Base-by-base conservation (phyloP, 2,329 filamentous ascomycete species). In the Clarireedia hainanense region DNA sequence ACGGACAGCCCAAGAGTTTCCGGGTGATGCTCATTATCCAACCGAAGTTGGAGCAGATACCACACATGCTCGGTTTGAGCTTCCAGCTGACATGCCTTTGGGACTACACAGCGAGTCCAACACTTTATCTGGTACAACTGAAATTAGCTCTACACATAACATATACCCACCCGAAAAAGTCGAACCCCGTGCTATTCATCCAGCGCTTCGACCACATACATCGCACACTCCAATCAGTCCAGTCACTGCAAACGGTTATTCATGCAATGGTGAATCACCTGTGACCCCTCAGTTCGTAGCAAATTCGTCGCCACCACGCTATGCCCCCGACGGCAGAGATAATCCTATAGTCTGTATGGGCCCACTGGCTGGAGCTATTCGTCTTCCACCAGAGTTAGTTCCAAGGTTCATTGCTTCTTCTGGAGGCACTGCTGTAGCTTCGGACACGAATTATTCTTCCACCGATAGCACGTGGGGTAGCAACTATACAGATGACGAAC, bases 11-110 rank as follows among this genome's bases (percentile, higher is more conserved):
- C 10, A 51, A 77, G 80, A 62, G 78, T 79, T 57, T 73, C 80
- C 10, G 65, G 75, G 20, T 75, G 79, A 56, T 75, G 76, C 37
- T 74, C 73, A 14, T 76, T 81, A 60, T 78, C 81, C 67, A 5
- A 60, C 60, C 0, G 66, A 67, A 60, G 60, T 67, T 20, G 62
- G 52, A 7, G 61, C 63, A 5, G 62, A 65, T 40, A 58, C 57
- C 5, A 49, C 59, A 6, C 59, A 65, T 47, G 65, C 63, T 50
- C 57, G 59, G 17, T 37, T 39, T 34, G 45, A 54, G 40, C 24
- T 49, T 4, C 34, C 47, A 12, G 53, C 47, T 6, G 12, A 15
- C 4, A 10, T 36, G 6, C 64, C 64, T n/a, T 60, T 55, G 39
- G 65, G 67, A 56, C 55, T 67, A n/a, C 59, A 67, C 27, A 64